Evolutionary conservation across 306 rosid species (phyloP).

Genomic region (Sophora flavescens): DNA sequence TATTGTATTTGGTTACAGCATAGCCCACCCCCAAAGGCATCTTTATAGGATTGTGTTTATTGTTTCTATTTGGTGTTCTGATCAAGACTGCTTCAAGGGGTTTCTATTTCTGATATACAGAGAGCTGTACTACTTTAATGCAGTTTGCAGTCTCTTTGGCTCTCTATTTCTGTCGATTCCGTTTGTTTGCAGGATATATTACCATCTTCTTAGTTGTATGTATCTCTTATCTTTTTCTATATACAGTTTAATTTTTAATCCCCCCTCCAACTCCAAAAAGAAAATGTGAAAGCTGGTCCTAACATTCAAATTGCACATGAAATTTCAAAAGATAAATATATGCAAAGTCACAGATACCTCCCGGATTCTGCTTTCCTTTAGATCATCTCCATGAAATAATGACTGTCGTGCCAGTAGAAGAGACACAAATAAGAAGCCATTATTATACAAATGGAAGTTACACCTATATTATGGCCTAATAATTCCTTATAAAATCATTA

Average conservation of each 20-base stretch:
- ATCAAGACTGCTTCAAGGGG: slow-evolving; percentile 8
- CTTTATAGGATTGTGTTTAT: background rate
- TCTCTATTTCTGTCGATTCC: background rate
- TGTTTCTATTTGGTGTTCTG: slow-evolving; percentile 9
- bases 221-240: too few relatives aligned
- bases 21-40: background rate
- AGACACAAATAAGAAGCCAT: slow-evolving; percentile 34
- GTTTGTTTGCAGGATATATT: slow-evolving; percentile 1
- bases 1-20: background rate
- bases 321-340: slow-evolving; percentile 17
- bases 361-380: slow-evolving; percentile 81
- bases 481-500: slow-evolving; percentile 24
- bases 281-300: slow-evolving; percentile 11
- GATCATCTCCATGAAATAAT: slow-evolving; percentile 84
- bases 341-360: slow-evolving; percentile 67
- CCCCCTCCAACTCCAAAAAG: background rate
- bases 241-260: slow-evolving; percentile 29
- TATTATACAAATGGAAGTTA: slow-evolving; percentile 27
- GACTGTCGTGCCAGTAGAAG: slow-evolving; percentile 67
- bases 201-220: background rate
- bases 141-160: slow-evolving; percentile 1
- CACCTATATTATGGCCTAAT: slow-evolving; percentile 14
- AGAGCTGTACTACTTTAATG: slow-evolving; percentile 9
- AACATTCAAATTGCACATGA: slow-evolving; percentile 21
- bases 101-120: slow-evolving; percentile 1